Evolutionary conservation across 108 stramenopile species (phyloP).

Genomic region (Skeletonema tropicum): DNA sequence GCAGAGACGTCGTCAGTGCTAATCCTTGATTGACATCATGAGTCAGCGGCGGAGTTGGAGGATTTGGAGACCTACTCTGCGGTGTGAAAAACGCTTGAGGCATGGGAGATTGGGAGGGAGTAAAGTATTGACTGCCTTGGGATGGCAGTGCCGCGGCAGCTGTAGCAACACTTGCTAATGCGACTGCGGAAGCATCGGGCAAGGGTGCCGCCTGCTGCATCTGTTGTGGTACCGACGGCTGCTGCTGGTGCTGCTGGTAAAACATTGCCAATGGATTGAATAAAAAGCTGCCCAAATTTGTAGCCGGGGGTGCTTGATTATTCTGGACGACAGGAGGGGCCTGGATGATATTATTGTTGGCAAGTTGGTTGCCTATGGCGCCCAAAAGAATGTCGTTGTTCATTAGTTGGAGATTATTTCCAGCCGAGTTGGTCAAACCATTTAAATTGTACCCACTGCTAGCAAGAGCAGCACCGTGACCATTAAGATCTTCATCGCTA

Average conservation of each 20-base stretch:
- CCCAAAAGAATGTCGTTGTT: background rate
- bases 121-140: conserved; percentile 6
- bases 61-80: conserved; percentile 15
- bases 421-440: conserved; percentile 2
- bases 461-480: conserved; percentile 1
- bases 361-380: conserved; percentile 5
- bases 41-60: conserved; percentile 24
- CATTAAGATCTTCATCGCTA: background rate
- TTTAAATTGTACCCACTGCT: conserved; percentile 5
- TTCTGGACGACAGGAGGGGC: background rate
- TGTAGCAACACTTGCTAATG: background rate
- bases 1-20: background rate
- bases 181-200: background rate
- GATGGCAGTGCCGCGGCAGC: background rate
- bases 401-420: conserved; percentile 3
- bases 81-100: conserved; percentile 40
- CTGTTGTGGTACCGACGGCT: background rate
- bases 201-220: background rate
- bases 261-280: conserved; percentile 27
- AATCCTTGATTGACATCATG: conserved; percentile 13
- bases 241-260: conserved; percentile 10
- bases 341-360: conserved; percentile 7
- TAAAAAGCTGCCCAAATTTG: conserved; percentile 21
- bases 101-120: conserved; percentile 11
- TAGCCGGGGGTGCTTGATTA: background rate